A percentile compares a stretch with the other conserved stretches of the same genome.
These are phyloP conservation scores for Salix koriyanagi DNA, from an alignment of 345 rosid genomes.

Conservation along the genomic window DNA sequence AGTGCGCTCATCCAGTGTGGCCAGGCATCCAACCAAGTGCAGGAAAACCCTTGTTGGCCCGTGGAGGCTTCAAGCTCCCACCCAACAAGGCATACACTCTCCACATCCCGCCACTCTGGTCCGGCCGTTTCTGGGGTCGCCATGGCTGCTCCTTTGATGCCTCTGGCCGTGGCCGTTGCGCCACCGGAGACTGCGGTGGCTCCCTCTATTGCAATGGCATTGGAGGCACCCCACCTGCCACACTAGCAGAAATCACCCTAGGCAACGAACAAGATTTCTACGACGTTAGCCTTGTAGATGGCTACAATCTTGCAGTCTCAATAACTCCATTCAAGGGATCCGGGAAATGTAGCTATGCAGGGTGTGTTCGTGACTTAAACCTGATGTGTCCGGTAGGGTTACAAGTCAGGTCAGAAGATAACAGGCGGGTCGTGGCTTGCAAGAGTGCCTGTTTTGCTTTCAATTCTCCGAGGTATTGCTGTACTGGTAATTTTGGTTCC, in stretches of 20 bases:
- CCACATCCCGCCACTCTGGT: conserved; percentile 74
- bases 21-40: conserved; percentile 93
- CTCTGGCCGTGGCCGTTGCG: conserved; percentile 67
- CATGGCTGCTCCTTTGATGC: conserved; percentile 79
- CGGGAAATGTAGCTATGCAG: conserved; percentile 83
- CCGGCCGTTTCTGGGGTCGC: conserved; percentile 97
- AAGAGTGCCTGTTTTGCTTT: conserved; percentile 91
- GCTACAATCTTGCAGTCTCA: conserved; percentile 85
- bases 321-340: conserved; percentile 66
- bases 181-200: conserved; percentile 91
- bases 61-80: conserved; percentile 76
- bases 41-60: conserved; percentile 66
- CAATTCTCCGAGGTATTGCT: conserved; percentile 84
- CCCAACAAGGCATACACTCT: conserved; percentile 58
- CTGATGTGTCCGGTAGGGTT: conserved; percentile 75
- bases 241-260: conserved; percentile 82
- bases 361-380: conserved; percentile 82
- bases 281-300: conserved; percentile 92
- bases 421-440: conserved; percentile 68
- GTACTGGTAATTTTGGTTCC: conserved; percentile 74
- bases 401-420: conserved; percentile 64
- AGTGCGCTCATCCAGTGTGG: conserved; percentile 81
- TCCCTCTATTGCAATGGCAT: conserved; percentile 74
- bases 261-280: conserved; percentile 81
- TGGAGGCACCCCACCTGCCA: conserved; percentile 88